Evolutionary conservation across 225 moss, liverwort and hornwort genomes (phyloP), one percentile per base, ranked within the genome.

Genomic region (Lunularia cruciata): DNA sequence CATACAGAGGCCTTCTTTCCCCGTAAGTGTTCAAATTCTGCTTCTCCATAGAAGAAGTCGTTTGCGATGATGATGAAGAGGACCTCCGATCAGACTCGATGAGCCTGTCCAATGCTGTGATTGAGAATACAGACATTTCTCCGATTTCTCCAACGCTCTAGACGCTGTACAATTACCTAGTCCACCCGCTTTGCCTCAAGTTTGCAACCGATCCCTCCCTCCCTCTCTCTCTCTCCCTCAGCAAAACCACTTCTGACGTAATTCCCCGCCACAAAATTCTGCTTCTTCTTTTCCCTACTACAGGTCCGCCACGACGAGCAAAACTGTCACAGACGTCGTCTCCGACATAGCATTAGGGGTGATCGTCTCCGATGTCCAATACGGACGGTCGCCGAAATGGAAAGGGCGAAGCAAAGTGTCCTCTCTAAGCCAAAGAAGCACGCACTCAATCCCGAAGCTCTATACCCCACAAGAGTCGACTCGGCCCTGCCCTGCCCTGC

Each of bases 21-120:
- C 37, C 66, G 22, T 54, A 43, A 11, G 71, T 25, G 36, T 51
- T 72, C 1, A 23, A 19, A 69, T 35, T 59, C 57, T 75, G 77
- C 63, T 72, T 81, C 59, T 84, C 84, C 85, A 73, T 79, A 71
- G 75, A 12, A 12, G 73, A 73, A 75, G 75, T 73, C 57, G 60
- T 70, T 57, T 36, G 60, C 73, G 79, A 47, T 23, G 75, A 79
- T 31, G 49, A 28, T 25, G 79, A 78, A 19, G 81, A 72, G 12
- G 81, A 86, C 60, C 80, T 80, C 59, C 63, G 71, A 82, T 92
- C 81, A 14, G 86, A 80, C 82, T 90, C 89, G 49, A 96, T 85
- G 72, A 96, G 85, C 84, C 92, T 90, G 68, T 96, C 95, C 81
- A 96, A 78, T 12, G 90, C 87, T 63, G 92, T 81, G 56, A 90